phyloP scores from a whole-genome alignment of 1,284 basidiomycete genomes.

The Cutaneotrichosporon cutaneum region DNA sequence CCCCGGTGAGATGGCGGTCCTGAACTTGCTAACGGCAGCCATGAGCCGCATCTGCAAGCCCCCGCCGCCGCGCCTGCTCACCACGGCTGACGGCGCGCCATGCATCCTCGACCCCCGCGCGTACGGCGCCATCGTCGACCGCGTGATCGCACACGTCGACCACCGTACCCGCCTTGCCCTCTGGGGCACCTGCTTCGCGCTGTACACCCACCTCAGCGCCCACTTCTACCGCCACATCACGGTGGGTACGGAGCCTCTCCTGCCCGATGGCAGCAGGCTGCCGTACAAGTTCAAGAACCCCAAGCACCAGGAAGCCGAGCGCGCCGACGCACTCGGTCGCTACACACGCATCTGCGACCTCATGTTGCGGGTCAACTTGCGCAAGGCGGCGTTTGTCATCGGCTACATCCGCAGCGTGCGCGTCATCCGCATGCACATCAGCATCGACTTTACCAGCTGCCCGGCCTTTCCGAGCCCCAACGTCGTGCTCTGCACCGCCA shows the following conservation, averaged over 20 bases:
- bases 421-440: no score
- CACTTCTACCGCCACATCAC: background rate
- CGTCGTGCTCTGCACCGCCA: no score
- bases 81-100: background rate
- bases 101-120: background rate
- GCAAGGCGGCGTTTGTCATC: no score
- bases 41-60: background rate
- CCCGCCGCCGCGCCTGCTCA: background rate
- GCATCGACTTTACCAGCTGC: no score
- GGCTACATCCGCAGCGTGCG: no score
- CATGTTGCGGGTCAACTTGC: no score
- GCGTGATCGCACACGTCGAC: background rate
- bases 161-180: background rate
- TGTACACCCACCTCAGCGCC: background rate
- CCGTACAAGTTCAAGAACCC: background rate
- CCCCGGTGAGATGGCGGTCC: no score
- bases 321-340: no score
- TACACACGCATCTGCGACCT: no score
- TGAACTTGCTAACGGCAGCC: background rate
- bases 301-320: background rate
- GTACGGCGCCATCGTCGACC: background rate
- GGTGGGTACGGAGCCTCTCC: background rate
- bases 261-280: background rate
- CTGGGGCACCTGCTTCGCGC: background rate
- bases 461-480: no score